Base-by-base conservation (phyloP, 495 filamentous ascomycete species). In the Penicillium chermesinum region DNA sequence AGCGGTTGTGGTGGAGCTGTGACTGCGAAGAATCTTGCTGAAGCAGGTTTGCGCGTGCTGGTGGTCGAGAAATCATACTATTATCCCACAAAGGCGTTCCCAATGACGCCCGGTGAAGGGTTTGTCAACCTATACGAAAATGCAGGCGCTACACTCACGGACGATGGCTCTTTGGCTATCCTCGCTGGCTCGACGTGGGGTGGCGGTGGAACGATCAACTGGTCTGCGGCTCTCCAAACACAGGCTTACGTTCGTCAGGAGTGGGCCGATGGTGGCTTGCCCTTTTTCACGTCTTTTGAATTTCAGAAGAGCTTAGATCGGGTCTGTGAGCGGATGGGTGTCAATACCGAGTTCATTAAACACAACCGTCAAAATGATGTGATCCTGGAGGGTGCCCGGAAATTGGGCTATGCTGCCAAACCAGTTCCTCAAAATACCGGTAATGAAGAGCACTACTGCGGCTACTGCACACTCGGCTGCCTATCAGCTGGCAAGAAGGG, bases 1-100 rank as follows among this genome's bases (percentile, higher is more conserved):
- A 90, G 86, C 42, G 91, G 91, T 14, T 91, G 87, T 55, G 91
- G 91, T 41, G 89, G 87, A n/a, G 87, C 74, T 0, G 89, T 95
- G 0, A 79, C 77, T 21, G 89, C 91, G 10, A 89, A 89, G 66
- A 85, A 84, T 19, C 69, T 96, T 3, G 82, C 89, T 9, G 82
- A 88, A 55, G 85, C 80, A 2, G 86, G 82, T n/a, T 65, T 85
- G 41, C 69, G 69, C 7, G 88, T 95, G 16, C 61, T 95, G 2
- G 88, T 96, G 0, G 82, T 91, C 3, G 90, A 96, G 38, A 93
- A 91, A 58, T 77, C 79, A 1, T 84, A 87, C 54, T 79, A 89
- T 41, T 93, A 86, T 63, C 69, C 82, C 0, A 73, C 84, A 2
- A 74, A 82, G 8, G 75, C 84, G 40, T 76, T 90, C n/a, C 89